These are phyloP conservation scores for Boletus speciosus DNA, from an alignment of 768 basidiomycete genomes.

Conservation along the genomic window DNA sequence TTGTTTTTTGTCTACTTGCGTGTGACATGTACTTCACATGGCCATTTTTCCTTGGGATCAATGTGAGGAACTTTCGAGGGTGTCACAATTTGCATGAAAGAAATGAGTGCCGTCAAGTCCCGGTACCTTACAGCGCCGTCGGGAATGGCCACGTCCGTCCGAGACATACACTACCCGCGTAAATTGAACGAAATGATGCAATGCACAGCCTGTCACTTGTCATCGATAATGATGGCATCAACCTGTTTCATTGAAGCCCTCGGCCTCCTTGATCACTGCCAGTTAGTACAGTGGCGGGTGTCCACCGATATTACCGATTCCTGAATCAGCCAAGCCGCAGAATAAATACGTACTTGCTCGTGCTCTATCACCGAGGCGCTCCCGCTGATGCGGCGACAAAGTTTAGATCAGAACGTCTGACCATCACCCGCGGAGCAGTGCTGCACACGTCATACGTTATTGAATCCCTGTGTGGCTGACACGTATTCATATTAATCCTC, in stretches of 20 bases:
- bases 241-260: neutral
- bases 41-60: no score
- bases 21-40: no score
- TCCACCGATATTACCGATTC: neutral
- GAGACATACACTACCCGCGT: neutral
- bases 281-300: neutral
- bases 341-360: conserved; percentile 2
- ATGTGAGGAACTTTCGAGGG: no score
- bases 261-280: neutral
- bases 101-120: no score
- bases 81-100: no score
- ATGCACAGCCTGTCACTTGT: conserved; percentile 3
- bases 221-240: neutral
- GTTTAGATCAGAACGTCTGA: neutral
- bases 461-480: conserved; percentile 9
- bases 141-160: no score
- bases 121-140: no score
- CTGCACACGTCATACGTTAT: neutral
- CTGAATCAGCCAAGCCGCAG: neutral
- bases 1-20: no score
- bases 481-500: neutral
- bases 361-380: neutral
- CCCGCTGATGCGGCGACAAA: conserved; percentile 1
- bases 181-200: neutral
- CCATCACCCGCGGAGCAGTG: neutral